Evolutionary conservation across 2,329 filamentous ascomycete genomes (phyloP), one percentile per base, ranked within the genome.

Genomic region (Fusarium chuoi): DNA sequence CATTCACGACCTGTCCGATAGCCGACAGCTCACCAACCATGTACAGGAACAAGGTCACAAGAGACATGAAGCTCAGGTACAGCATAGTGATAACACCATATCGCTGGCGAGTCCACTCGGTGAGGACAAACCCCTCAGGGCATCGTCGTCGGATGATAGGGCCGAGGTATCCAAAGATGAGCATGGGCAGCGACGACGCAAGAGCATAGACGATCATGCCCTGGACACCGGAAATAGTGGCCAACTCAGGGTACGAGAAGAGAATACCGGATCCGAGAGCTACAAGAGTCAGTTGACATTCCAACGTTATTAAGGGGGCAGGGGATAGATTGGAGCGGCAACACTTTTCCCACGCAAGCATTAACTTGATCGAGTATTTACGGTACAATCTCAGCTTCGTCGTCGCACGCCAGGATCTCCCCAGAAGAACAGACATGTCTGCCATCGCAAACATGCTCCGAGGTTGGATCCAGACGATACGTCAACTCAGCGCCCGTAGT

Each of bases 311-410:
- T 68, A 51, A 65, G 71, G 51, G 73, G 58, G 64, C 70, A 71
- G 69, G 77, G 75, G 77, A 79, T 81, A 78, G 65, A 77, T 80
- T 83, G 85, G 90, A 94, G 93, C 93, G 93, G 93, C 93, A 95
- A 93, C 93, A 96, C 94, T 89, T 95, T 96, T 93, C 94, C 92
- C 94, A 96, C 94, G 94, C 94, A 96, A 96, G 94, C 92, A 95
- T 96, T 96, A 96, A 94, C 94, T 96, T 96, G 94, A 94, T 96
- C 94, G 93, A 96, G 93, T 96, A 91, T 91, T 74, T 87, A 95
- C 94, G 93, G 94, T 96, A 90, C 92, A 91, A 92, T 96, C 94
- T 96, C 94, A 96, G 94, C 94, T 90, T 95, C 89, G 86, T 89
- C 80, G 84, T 81, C 78, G 75, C 85, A 78, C 68, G 75, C 62